Base-by-base conservation (phyloP, 768 basidiomycete species). In the Mycena vitilis region DNA sequence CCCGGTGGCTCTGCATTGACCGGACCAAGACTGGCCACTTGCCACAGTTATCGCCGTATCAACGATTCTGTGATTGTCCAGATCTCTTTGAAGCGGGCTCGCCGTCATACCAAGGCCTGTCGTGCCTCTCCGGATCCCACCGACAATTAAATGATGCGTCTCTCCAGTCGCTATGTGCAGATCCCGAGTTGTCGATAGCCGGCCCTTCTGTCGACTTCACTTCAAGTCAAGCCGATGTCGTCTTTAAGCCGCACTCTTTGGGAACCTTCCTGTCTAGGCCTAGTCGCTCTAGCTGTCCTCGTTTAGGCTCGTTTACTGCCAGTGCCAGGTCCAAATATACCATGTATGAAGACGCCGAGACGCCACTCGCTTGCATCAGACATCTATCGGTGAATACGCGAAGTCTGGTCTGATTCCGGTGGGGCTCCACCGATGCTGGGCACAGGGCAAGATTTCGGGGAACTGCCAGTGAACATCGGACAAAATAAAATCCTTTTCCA, bases 101-200 rank as follows among this genome's bases (percentile, higher is more conserved):
- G n/a, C n/a, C n/a, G n/a, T n/a, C n/a, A n/a, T n/a, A n/a, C n/a
- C n/a, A n/a, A n/a, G n/a, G 6, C 44, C 44, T 45, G 44, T 2
- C 44, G 6, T 45, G 12, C 15, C 15, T 45, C 13, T 15, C 40
- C 16, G 16, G 40, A 15, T 15, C 18, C 44, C 44, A 18, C 22
- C 47, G 15, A 23, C 47, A 13, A 48, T 11, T 16, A 22, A 7
- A 48, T 48, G 47, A 48, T 48, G 47, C 22, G 47, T 18, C 12
- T 48, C 12, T 22, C 20, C 36, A 12, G 58, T 47, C 23, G 58
- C 44, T 48, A 59, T 48, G 58, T 48, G 58, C 58, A 59, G 58
- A 59, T 59, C 58, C 58, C 15, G 30, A 45, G 20, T 48, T 59
- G 44, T 30, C 30, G 30, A 30, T 30, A 30, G 30, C 30, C 30